Conservation (phyloP, 192 early-diverging fungal genomes). For the Linnemannia hyalina region DNA sequence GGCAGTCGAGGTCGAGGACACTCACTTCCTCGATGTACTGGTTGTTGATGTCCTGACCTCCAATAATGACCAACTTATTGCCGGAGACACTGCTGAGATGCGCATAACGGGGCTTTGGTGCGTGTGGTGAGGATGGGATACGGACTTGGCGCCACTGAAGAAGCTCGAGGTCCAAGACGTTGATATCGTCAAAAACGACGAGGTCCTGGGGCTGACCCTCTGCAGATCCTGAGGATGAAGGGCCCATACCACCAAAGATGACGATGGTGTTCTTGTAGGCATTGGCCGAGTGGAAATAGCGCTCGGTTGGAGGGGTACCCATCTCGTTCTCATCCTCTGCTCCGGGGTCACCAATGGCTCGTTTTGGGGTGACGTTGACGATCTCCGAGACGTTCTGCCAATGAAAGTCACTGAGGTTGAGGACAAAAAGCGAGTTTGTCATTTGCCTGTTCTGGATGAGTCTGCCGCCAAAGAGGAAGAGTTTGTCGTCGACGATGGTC, state of each 20-base stretch:
- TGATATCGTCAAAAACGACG: slow-evolving; percentile 75
- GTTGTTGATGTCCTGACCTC: slow-evolving; percentile 81
- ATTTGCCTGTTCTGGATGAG: slow-evolving; percentile 75
- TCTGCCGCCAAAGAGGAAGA: slow-evolving; percentile 81
- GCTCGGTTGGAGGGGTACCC: slow-evolving; percentile 57
- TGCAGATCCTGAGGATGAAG: slow-evolving; percentile 55
- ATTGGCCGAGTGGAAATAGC: slow-evolving; percentile 82
- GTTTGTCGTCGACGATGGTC: slow-evolving; percentile 68
- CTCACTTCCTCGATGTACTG: slow-evolving; percentile 80
- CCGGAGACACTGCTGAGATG: slow-evolving; percentile 74
- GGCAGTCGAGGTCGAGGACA: slow-evolving; percentile 71
- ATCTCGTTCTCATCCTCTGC: slow-evolving; percentile 53
- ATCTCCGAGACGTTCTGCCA: slow-evolving; percentile 69
- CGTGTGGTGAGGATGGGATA: slow-evolving; percentile 51
- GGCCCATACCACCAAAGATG: slow-evolving; percentile 84
- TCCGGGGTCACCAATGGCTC: slow-evolving; percentile 48
- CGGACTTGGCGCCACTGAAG: slow-evolving; percentile 67
- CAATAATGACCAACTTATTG: slow-evolving; percentile 71
- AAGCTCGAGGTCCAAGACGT: slow-evolving; percentile 67
- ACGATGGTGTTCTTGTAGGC: slow-evolving; percentile 71
- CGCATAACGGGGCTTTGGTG: slow-evolving; percentile 79
- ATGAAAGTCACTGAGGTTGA: slow-evolving; percentile 70
- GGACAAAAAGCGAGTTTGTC: slow-evolving; percentile 77
- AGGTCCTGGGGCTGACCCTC: slow-evolving; percentile 55
- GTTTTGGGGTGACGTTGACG: slow-evolving; percentile 36